These are phyloP conservation scores for Colletotrichum sansevieriae DNA, from an alignment of 2,329 filamentous ascomycete species.

Conservation along the genomic window DNA sequence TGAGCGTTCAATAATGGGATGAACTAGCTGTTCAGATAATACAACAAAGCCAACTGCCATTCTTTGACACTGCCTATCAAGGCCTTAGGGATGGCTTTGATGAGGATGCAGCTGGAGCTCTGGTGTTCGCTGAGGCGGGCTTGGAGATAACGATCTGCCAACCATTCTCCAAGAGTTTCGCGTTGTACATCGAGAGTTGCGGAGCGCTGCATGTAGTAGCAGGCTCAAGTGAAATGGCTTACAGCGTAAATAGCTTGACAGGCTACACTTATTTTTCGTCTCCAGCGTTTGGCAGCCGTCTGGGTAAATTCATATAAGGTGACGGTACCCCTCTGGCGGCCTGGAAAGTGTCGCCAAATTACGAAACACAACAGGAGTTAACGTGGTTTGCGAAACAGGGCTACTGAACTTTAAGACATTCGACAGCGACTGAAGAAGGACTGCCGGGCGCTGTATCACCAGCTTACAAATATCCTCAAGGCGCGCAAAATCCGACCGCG, in stretches of 20 bases:
- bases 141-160: conserved; percentile 52
- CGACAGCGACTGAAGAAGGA: conserved; percentile 18
- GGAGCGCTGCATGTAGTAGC: conserved; percentile 46
- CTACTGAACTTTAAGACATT: conserved; percentile 14
- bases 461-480: conserved; percentile 8
- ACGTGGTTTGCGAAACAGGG: background rate
- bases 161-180: conserved; percentile 57
- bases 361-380: background rate
- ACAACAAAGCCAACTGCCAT: conserved; percentile 46
- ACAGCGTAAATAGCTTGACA: conserved; percentile 35
- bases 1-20: conserved; percentile 49
- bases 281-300: conserved; percentile 25
- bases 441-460: conserved; percentile 1
- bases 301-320: conserved; percentile 25
- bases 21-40: conserved; percentile 45
- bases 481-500: background rate
- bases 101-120: conserved; percentile 50
- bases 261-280: conserved; percentile 26
- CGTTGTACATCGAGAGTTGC: conserved; percentile 52
- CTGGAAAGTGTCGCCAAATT: conserved; percentile 4
- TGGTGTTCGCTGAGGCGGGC: conserved; percentile 45
- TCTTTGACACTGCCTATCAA: conserved; percentile 55
- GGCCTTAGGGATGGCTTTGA: conserved; percentile 51
- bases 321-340: background rate
- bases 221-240: conserved; percentile 2